Evolutionary conservation across 2,329 filamentous ascomycete species (phyloP), one percentile per base, ranked within the genome.

Genomic region (Arthrobotrys sinensis): DNA sequence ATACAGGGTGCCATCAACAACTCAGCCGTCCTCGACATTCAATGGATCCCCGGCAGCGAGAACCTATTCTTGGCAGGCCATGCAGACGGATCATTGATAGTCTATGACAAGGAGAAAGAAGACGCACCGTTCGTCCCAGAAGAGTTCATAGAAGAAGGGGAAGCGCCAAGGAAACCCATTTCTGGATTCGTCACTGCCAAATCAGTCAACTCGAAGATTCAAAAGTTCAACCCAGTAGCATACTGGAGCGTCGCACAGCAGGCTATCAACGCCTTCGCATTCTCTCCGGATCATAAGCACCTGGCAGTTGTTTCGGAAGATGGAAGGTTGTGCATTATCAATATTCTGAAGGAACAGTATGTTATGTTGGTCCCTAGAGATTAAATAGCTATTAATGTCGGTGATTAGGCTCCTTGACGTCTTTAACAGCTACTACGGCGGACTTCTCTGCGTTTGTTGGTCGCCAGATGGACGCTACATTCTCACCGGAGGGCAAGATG

Each of bases 81-180:
- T 83, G 92, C 93, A 87, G 94, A 99, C 82, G 96, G 96, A 0
- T 91, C 92, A 1, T 85, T 99, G 52, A 89, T 99, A 1, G 93
- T 98, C 0, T 99, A 98, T 81, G 96, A 99, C 85, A 99, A 98
- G 85, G 94, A 97, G 83, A 97, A 96, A 83, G 94, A 97, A 80
- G 94, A 97, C 83, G 90, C 91, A 0, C 87, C 90, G 0, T 96
- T 97, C 82, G 87, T 89, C 2, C 88, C 92, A 0, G 93, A 97
- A 83, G 84, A 85, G 12, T 82, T 82, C 3, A 66, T 80, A 84
- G 83, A 82, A 80, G n/a, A 80, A 68, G 40, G 65, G 28, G 55
- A 69, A 21, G n/a, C 52, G 57, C 4, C 80, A 81, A 77, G 65
- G 34, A 76, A 76, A 32, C 60, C 57, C 10, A 34, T 48, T 8